Evolutionary conservation across 2,329 filamentous ascomycete genomes (phyloP).

Genomic region (Akanthomyces lecanii): DNA sequence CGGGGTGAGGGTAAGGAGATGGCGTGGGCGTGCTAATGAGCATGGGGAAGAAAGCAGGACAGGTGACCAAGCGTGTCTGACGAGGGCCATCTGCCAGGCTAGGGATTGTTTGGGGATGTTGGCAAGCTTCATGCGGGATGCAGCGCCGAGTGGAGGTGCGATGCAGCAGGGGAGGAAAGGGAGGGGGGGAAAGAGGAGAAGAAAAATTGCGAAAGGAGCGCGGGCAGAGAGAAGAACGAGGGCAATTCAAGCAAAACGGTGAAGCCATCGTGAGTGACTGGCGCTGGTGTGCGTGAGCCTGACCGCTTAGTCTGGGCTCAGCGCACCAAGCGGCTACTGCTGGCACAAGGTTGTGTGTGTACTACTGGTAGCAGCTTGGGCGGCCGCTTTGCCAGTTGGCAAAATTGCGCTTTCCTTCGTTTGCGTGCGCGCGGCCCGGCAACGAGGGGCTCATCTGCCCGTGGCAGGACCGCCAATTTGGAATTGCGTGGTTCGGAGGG

Average conservation of each 20-base stretch:
- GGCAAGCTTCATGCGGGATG: neutral
- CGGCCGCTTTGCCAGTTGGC: slow-evolving; percentile 9
- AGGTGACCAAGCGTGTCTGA: slow-evolving; percentile 13
- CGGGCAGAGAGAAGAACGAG: neutral
- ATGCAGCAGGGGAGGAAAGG: neutral
- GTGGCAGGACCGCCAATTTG: neutral
- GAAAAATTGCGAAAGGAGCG: neutral
- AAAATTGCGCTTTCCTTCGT: neutral
- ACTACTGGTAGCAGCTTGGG: neutral
- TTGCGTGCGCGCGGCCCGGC: neutral
- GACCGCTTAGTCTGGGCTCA: slow-evolving; percentile 8
- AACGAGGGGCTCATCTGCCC: slow-evolving; percentile 4
- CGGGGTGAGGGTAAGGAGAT: neutral
- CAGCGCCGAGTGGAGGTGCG: neutral
- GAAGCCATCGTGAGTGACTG: slow-evolving; percentile 15
- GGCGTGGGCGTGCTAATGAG: slow-evolving; percentile 1
- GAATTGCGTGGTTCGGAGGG: neutral
- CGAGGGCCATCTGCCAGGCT: neutral
- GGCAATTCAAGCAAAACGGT: neutral
- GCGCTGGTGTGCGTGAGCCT: neutral
- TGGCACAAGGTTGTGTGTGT: neutral
- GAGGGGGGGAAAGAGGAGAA: neutral
- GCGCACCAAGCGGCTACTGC: neutral
- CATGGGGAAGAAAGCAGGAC: slow-evolving; percentile 10
- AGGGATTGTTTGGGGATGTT: neutral